Base-by-base conservation (phyloP, 225 moss, liverwort and hornwort genomes). In the Anthoceros angustus region DNA sequence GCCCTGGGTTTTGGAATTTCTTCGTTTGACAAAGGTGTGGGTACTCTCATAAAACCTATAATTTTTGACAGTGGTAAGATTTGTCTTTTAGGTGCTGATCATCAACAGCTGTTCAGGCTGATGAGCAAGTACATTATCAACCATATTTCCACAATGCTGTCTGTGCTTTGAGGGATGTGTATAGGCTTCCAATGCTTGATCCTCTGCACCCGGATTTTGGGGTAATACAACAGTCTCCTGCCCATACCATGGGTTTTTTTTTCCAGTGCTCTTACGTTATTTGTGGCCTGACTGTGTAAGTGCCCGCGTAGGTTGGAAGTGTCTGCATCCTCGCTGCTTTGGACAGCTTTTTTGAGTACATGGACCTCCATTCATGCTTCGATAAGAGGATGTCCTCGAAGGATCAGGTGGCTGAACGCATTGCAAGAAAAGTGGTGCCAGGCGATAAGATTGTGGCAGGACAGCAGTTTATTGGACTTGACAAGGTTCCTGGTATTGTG, bases 301-400 rank as follows among this genome's bases (percentile, higher is more conserved):
- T 25, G 6, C 25, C 26, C 32, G 39, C 69, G 21, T 72, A 86
- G 86, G 86, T 78, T 63, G 86, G 83, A 64, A 83, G 86, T 71
- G 78, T 86, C 42, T 86, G 86, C 62, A 83, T 86, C 61, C 71
- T 86, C 66, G 86, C 86, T 74, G 76, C 83, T 67, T 80, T 86
- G 80, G 86, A 86, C 78, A 80, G 80, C 11, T 86, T 86, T 72
- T 86, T 86, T 73, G 86, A 86, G 72, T 80, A 76, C 72, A 83
- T 86, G 78, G 83, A 80, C 62, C 71, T 86, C 62, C 66, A 67
- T 40, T 67, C 76, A 67, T 75, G 63, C 63, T 66, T 63, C 67
- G 64, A 71, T 41, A 43, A 64, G 24, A 20, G 8, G 18, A 23
- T 55, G 23, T 55, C 55, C 23, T 23, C 18, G 23, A 78, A 80